A percentile compares a stretch with the other conserved stretches of the same genome.
phyloP scores from a whole-genome alignment of 352 stramenopile genomes.

The Elongisporangium anandrum region DNA sequence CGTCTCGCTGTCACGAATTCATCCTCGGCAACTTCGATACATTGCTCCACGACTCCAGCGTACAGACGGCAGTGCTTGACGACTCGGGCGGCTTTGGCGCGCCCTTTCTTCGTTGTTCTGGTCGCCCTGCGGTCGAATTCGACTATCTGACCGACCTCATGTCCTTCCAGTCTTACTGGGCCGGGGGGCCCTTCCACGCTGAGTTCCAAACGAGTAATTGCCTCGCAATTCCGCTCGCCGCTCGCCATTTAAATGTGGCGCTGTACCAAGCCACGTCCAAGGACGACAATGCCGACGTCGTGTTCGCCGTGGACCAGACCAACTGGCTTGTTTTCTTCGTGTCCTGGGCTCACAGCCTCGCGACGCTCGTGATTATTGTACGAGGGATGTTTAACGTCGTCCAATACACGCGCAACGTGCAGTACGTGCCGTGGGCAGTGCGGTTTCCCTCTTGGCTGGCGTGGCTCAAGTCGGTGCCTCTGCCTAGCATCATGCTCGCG shows the following conservation, averaged over 20 bases:
- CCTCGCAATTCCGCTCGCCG: constrained; percentile 31
- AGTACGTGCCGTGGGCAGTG: constrained; percentile 35
- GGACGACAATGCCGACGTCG: constrained; percentile 35
- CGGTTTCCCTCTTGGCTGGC: constrained; percentile 16
- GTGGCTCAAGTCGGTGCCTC: background rate
- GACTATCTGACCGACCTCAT: constrained; percentile 59
- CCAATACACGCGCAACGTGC: constrained; percentile 23
- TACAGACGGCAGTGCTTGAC: constrained; percentile 27
- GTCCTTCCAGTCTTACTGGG: constrained; percentile 53
- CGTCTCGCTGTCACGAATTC: constrained; percentile 31
- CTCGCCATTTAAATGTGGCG: constrained; percentile 30
- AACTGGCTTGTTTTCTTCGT: constrained; percentile 38
- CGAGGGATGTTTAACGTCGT: constrained; percentile 42
- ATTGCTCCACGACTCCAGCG: constrained; percentile 21
- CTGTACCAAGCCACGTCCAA: constrained; percentile 40
- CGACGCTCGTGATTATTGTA: constrained; percentile 47
- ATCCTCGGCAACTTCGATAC: constrained; percentile 49
- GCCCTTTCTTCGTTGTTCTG: constrained; percentile 44
- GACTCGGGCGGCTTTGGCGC: constrained; percentile 36
- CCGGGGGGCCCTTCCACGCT: constrained; percentile 39
- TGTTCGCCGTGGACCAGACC: constrained; percentile 34
- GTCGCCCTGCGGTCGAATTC: constrained; percentile 31
- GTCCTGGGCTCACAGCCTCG: constrained; percentile 35
- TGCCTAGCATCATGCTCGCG: background rate
- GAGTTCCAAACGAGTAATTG: constrained; percentile 60